phyloP scores from a whole-genome alignment of 306 rosid species.

The Cucurbita argyrosperma region DNA sequence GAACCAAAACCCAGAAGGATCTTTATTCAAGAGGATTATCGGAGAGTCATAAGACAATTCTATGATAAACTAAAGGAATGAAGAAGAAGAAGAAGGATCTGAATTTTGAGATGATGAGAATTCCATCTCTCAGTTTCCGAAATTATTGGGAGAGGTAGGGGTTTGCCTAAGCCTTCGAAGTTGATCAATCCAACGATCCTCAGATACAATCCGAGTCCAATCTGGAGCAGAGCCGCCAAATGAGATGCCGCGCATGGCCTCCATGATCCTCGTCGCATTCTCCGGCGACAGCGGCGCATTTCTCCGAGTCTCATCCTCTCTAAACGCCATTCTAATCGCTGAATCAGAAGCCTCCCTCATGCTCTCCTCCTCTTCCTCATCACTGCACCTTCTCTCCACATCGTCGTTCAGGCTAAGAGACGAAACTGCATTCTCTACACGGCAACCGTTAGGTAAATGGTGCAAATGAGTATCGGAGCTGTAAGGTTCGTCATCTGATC shows the following conservation, averaged over 20 bases:
- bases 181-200: conserved; percentile 60
- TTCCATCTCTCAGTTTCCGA: neutral
- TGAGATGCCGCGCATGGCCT: conserved; percentile 75
- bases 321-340: conserved; percentile 45
- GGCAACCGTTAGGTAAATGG: conserved; percentile 30
- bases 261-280: conserved; percentile 63
- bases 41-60: neutral
- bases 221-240: conserved; percentile 52
- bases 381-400: conserved; percentile 22
- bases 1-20: neutral
- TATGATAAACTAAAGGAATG: neutral
- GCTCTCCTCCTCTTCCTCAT: conserved; percentile 22
- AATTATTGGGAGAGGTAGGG: neutral
- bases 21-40: neutral
- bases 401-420: conserved; percentile 37
- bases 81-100: neutral
- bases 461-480: conserved; percentile 9
- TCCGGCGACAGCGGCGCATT: conserved; percentile 58
- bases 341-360: conserved; percentile 24
- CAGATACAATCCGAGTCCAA: conserved; percentile 51
- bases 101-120: neutral
- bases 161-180: conserved; percentile 39
- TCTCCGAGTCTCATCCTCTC: conserved; percentile 63
- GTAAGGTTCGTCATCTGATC: conserved; percentile 25
- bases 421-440: conserved; percentile 39